A percentile compares a stretch with the other conserved stretches of the same genome.
Evolutionary conservation across 2,329 filamentous ascomycete genomes (phyloP).

Genomic region (Fusarium falciforme): DNA sequence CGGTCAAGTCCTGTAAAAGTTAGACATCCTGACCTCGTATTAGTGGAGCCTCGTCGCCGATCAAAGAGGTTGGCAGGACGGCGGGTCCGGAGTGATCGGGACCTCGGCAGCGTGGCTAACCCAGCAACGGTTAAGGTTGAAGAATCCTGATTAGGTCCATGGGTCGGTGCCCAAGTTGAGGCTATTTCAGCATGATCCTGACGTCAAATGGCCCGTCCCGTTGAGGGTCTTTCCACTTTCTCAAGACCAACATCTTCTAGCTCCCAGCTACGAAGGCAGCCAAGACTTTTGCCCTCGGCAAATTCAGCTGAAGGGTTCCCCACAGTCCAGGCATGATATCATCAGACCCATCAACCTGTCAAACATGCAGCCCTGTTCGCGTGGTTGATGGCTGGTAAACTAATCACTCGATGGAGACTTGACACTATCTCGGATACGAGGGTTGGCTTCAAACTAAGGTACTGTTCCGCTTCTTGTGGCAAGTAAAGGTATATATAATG

Average conservation of each 20-base stretch:
- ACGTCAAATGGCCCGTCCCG: conserved; percentile 4
- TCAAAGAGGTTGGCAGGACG: conserved; percentile 5
- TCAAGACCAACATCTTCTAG: not conserved
- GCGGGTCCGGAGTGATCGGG: conserved; percentile 1
- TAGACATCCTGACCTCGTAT: not conserved
- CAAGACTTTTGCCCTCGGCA: not conserved
- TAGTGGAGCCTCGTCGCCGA: not conserved
- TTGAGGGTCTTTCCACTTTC: not conserved
- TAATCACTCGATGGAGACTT: not conserved
- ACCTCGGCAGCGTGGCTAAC: conserved; percentile 1
- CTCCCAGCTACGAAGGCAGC: not conserved
- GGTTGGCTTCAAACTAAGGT: not conserved
- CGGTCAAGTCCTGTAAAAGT: not conserved
- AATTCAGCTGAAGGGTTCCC: not conserved
- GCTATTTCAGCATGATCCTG: conserved; percentile 9
- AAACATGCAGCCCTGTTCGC: not conserved
- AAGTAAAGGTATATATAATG: not conserved
- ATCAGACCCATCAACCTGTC: not conserved
- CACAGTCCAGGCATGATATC: conserved; percentile 1
- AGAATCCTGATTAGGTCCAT: not conserved
- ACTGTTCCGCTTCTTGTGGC: not conserved
- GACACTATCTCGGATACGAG: not conserved
- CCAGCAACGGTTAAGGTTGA: not conserved
- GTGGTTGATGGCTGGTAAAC: not conserved
- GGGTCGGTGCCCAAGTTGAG: not conserved